phyloP scores from a whole-genome alignment of 129 eudicot species.

The Rutidosis leptorrhynchoides region DNA sequence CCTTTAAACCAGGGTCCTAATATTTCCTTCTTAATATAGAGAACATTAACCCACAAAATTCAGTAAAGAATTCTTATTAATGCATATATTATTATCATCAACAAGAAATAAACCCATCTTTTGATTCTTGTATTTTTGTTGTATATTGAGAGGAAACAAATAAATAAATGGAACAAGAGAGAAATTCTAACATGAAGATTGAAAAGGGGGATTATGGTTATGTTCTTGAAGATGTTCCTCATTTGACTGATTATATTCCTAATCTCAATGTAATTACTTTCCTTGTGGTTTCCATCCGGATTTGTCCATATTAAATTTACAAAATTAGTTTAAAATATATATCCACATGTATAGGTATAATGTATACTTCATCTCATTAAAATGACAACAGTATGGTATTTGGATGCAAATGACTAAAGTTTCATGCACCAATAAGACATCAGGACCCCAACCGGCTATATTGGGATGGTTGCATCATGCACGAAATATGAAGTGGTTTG shows the following conservation, averaged over 20 bases:
- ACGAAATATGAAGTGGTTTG: too few relatives aligned
- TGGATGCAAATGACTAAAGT: not conserved
- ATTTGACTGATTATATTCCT: constrained; percentile 68
- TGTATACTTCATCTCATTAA: not conserved
- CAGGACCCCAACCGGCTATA: too few relatives aligned
- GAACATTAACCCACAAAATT: constrained; percentile 28
- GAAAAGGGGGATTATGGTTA: constrained; percentile 55
- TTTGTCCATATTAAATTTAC: not conserved
- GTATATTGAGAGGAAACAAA: constrained; percentile 6
- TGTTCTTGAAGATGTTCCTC: constrained; percentile 90
- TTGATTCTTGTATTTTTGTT: constrained; percentile 8
- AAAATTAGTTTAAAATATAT: not conserved
- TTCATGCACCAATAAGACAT: too few relatives aligned
- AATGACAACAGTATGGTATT: not conserved
- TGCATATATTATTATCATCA: constrained; percentile 6
- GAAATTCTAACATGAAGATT: constrained; percentile 32
- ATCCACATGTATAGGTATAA: not conserved
- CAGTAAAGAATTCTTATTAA: constrained; percentile 17
- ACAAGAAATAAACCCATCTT: constrained; percentile 5
- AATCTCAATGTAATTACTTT: constrained; percentile 55
- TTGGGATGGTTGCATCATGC: too few relatives aligned
- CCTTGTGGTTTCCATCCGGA: not conserved
- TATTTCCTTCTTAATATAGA: constrained; percentile 6
- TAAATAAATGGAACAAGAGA: constrained; percentile 19
- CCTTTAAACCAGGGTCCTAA: not conserved